Evolutionary conservation across 106 monocot genomes (phyloP), one percentile per base, ranked within the genome.

Genomic region (Phalaenopsis equestris): DNA sequence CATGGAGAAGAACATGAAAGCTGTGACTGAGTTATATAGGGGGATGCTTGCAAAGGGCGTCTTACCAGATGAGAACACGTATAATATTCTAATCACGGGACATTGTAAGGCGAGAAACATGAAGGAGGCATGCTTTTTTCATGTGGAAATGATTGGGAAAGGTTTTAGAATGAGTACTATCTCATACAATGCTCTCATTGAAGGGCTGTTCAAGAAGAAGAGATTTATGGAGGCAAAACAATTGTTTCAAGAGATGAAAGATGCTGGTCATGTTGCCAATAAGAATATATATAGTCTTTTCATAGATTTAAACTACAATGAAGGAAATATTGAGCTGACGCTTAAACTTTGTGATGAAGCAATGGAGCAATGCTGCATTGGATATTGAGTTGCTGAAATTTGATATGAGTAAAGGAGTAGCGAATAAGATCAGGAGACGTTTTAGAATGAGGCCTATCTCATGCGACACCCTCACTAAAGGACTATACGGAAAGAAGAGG

Each of bases 81-180:
- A 99, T 70, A 94, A 99, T 67, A 99, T 95, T 52, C 79, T 99
- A 81, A 84, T 99, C 83, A 90, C 76, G 55, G 99, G 99, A 18
- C 99, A 99, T 88, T 95, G 84, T 37, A 99, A 91, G 78, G 85
- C 84, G 39, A 94, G 99, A 79, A 99, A 99, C 77, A 88, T 93
- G 84, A 99, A 95, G 83, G 99, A 99, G 80, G 93, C 95, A 17
- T 86, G 85, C 42, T 93, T 89, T 91, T 84, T 95, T 30, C 84
- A 93, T 36, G 89, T 38, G 41, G 95, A 99, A 85, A 90, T 99
- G 95, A 64, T 78, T 23, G 83, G 81, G 41, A 99, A 91, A 70
- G 99, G 94, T 36, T 91, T 93, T 56, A 80, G 42, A 52, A 89
- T 95, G 42, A 83, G 77, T 38, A 74, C 72, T 37, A 82, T 78